These are phyloP conservation scores for Penicillium sp. DNA, from an alignment of 2,329 filamentous ascomycete genomes.

Conservation along the genomic window DNA sequence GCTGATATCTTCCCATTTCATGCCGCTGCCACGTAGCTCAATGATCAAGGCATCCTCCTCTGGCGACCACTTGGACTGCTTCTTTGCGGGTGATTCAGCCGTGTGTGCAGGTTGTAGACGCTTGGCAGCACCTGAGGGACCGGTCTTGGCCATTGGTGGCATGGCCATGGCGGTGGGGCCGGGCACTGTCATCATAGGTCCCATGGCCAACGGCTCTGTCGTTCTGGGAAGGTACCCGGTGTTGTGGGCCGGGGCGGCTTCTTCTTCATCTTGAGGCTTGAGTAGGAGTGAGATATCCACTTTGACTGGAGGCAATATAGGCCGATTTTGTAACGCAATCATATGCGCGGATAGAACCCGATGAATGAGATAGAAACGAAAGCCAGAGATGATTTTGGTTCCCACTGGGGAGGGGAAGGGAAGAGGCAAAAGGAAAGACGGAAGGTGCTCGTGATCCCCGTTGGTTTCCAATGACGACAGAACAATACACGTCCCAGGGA, in stretches of 20 bases:
- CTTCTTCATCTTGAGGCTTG: constrained; percentile 55
- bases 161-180: constrained; percentile 24
- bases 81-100: constrained; percentile 70
- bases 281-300: constrained; percentile 94
- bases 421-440: background rate
- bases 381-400: background rate
- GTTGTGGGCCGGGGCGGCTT: constrained; percentile 28
- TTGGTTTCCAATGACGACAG: constrained; percentile 1
- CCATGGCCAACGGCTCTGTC: constrained; percentile 25
- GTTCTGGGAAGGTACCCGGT: constrained; percentile 35
- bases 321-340: constrained; percentile 42
- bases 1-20: constrained; percentile 99
- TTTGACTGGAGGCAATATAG: constrained; percentile 55
- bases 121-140: constrained; percentile 34
- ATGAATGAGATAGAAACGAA: background rate
- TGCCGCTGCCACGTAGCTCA: constrained; percentile 79
- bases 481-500: background rate
- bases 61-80: constrained; percentile 93
- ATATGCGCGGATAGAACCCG: constrained; percentile 35
- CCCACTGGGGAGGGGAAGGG: background rate
- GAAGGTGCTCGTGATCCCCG: constrained; percentile 6
- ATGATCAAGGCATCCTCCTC: constrained; percentile 95
- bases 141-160: constrained; percentile 30
- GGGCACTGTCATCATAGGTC: constrained; percentile 22
- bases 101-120: constrained; percentile 48